These are phyloP conservation scores for Thermoascus crustaceus DNA, from an alignment of 2,329 filamentous ascomycete genomes.

Conservation along the genomic window DNA sequence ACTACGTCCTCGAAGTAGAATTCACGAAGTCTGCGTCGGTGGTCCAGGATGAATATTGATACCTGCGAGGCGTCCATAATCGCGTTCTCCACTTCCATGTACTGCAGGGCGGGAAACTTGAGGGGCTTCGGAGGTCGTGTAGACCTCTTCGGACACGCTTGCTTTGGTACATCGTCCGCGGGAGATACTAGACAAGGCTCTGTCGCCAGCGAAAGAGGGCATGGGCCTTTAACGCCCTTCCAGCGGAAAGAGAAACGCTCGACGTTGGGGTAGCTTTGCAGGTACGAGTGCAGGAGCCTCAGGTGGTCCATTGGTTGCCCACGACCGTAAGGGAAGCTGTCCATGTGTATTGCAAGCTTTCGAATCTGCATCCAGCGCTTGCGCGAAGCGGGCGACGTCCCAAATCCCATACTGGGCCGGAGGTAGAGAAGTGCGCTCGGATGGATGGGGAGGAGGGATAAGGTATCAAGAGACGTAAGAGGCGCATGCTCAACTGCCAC, in stretches of 20 bases:
- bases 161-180: slow-evolving; percentile 27
- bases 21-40: slow-evolving; percentile 61
- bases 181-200: slow-evolving; percentile 59
- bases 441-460: slow-evolving; percentile 68
- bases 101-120: slow-evolving; percentile 58
- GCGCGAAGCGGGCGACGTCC: slow-evolving; percentile 61
- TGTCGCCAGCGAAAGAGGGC: slow-evolving; percentile 60
- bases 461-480: slow-evolving; percentile 55
- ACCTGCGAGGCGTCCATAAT: slow-evolving; percentile 65
- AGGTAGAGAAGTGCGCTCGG: slow-evolving; percentile 69
- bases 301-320: slow-evolving; percentile 59
- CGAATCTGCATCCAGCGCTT: slow-evolving; percentile 71
- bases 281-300: slow-evolving; percentile 73
- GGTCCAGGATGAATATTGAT: slow-evolving; percentile 56
- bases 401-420: slow-evolving; percentile 64
- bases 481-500: slow-evolving; percentile 71
- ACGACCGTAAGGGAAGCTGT: slow-evolving; percentile 54
- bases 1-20: slow-evolving; percentile 73
- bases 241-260: slow-evolving; percentile 70
- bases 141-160: slow-evolving; percentile 20
- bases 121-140: slow-evolving; percentile 47
- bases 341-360: slow-evolving; percentile 63
- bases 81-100: slow-evolving; percentile 64
- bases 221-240: slow-evolving; percentile 64
- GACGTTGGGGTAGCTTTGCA: slow-evolving; percentile 59